Base-by-base conservation (phyloP, 345 rosid species). In the Crucihimalaya himalaica region DNA sequence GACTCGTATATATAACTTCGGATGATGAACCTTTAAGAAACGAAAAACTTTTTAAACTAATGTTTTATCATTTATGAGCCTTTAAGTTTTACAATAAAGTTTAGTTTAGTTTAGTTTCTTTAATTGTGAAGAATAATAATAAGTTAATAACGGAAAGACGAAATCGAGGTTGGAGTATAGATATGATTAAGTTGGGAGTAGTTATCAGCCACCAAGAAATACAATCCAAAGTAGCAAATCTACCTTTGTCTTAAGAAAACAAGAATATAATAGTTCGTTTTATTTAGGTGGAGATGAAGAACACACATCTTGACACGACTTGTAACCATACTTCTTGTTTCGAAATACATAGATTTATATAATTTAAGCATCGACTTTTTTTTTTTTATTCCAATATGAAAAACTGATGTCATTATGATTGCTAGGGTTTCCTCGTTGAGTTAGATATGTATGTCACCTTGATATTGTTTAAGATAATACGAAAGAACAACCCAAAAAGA, bases 131-230 rank as follows among this genome's bases (percentile, higher is more conserved):
- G 48, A 40, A 68, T 39, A 59, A 68, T 40, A 60, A 68, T 76
- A 76, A 43, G 70, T 62, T 68, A 76, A 71, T 77, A 77, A 77
- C 76, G 55, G 75, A 70, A 70, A 76, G 75, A 70, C 27, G 75
- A 76, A 70, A 64, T 70, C 61, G 59, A 76, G 71, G 71, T 70
- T 76, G 71, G 80, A 76, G 80, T 76, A 76, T 70, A 70, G 75
- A 76, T 70, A 56, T 71, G 76, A 71, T 56, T 70, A 77, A 77
- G 80, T 64, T 64, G 62, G 55, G 61, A 57, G 76, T 77, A 37
- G 72, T 77, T 70, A 77, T 77, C 80, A 77, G 76, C 76, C 80
- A 77, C 80, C 80, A 77, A 64, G 71, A 77, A 77, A 77, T 70
- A 57, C 52, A 57, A 65, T 43, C 61, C 35, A 70, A 71, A 77